A percentile compares a stretch with the other conserved stretches of the same genome.
These are phyloP conservation scores for Aspergillus fijiensis DNA, from an alignment of 2,329 filamentous ascomycete species.

Conservation along the genomic window DNA sequence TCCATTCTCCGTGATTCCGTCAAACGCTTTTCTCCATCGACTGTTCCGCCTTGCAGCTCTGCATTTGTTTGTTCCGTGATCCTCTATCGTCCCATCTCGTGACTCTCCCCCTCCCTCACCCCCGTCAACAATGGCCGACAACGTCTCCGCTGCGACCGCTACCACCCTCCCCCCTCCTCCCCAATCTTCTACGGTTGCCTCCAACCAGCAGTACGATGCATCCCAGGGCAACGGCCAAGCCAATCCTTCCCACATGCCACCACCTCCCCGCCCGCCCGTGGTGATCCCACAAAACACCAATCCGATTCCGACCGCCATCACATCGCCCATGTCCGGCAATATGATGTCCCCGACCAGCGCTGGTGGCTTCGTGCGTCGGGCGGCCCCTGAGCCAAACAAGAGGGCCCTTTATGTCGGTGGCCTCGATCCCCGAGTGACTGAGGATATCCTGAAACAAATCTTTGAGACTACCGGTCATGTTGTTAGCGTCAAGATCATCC, in stretches of 20 bases:
- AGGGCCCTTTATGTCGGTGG: constrained; percentile 94
- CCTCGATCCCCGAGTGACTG: constrained; percentile 89
- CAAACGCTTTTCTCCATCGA: constrained; percentile 15
- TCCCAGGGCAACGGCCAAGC: constrained; percentile 67
- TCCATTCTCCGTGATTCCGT: constrained; percentile 14
- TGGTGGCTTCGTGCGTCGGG: constrained; percentile 78
- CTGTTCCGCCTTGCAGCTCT: constrained; percentile 24
- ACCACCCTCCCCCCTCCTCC: constrained; percentile 69
- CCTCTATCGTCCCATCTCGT: constrained; percentile 21
- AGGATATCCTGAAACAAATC: constrained; percentile 94
- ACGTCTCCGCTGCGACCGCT: constrained; percentile 61
- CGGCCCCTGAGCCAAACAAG: constrained; percentile 98
- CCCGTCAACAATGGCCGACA: constrained; percentile 70
- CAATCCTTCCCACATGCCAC: constrained; percentile 77
- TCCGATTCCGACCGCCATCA: constrained; percentile 88
- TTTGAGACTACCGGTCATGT: constrained; percentile 99
- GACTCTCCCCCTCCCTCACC: constrained; percentile 10
- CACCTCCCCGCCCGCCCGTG: constrained; percentile 78
- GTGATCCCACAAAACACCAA: constrained; percentile 95
- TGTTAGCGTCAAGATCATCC: constrained; percentile 98
- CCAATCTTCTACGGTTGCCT: constrained; percentile 66
- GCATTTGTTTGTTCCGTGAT: constrained; percentile 22
- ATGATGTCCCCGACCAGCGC: constrained; percentile 84
- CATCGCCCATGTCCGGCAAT: constrained; percentile 74
- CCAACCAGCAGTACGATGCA: constrained; percentile 70